phyloP scores from a whole-genome alignment of 2,329 filamentous ascomycete species.

The Xylaria digitata region DNA sequence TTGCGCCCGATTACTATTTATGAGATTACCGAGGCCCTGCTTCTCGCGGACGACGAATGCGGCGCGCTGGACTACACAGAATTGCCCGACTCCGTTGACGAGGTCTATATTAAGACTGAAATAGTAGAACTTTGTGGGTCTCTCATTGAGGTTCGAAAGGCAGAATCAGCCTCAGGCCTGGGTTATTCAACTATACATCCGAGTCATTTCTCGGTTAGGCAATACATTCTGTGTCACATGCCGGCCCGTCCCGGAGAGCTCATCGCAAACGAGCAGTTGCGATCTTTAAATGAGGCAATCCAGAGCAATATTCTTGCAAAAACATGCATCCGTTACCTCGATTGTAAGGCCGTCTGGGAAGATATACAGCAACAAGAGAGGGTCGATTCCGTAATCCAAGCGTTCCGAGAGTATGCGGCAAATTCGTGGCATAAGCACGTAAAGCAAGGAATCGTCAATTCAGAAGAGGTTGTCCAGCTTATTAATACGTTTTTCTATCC shows the following conservation, averaged over 20 bases:
- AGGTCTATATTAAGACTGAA: conserved; percentile 28
- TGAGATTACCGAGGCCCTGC: conserved; percentile 31
- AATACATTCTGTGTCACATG: conserved; percentile 33
- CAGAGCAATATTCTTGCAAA: conserved; percentile 33
- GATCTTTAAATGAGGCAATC: conserved; percentile 16
- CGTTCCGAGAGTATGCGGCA: conserved; percentile 10
- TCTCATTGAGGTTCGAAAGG: conserved; percentile 30
- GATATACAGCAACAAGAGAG: no score
- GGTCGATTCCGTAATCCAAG: background rate
- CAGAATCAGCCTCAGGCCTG: background rate
- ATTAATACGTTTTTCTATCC: no score
- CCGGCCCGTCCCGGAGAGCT: background rate
- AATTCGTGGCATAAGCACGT: background rate
- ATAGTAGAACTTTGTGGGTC: conserved; percentile 35
- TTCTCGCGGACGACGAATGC: conserved; percentile 26
- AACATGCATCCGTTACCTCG: conserved; percentile 31
- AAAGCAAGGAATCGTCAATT: no score
- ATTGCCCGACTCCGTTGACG: conserved; percentile 30
- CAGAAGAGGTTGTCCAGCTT: no score
- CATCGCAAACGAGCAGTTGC: conserved; percentile 21
- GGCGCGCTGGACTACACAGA: conserved; percentile 21
- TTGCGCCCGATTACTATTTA: conserved; percentile 27
- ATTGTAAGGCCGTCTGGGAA: conserved; percentile 19
- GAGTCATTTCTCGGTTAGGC: conserved; percentile 32
- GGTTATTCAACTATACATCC: conserved; percentile 32